Evolutionary conservation across 805 yeast genomes (phyloP), one percentile per base, ranked within the genome.

Genomic region (Yarrowia divulgata): DNA sequence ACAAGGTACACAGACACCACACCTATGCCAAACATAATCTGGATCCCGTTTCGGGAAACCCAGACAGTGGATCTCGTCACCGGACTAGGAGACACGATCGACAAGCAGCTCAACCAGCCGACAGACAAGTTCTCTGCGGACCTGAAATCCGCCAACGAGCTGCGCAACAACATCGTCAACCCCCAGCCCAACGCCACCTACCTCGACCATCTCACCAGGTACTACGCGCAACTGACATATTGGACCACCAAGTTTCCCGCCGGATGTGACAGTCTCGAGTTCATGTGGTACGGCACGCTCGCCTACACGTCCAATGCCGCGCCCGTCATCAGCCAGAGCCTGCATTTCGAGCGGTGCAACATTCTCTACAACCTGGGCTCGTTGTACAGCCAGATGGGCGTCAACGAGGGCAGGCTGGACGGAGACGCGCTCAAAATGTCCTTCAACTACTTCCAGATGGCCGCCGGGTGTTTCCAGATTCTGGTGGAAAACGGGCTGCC

Each of bases 281-380:
- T 91, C 72, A 81, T 86, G 0, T 94, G 98, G 98, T 85, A 80
- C 74, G 88, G 88, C 29, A 85, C 91, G 0, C 78, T 90, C 5
- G 88, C 90, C 0, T 84, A 84, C 67, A 60, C 52, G 3, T 80
- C 87, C 19, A 81, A 84, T 2, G 77, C 82, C 8, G 85, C 86
- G 0, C 85, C 87, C 8, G 79, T 82, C 18, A 80, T 78, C 60
- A 74, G 80, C 46, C 76, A 78, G 35, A 85, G 92, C 0, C 75
- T 90, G 5, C 72, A 76, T 32, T 87, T 84, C 73, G 98, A 93
- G 75, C 81, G 81, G 71, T 75, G 84, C 52, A 90, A 90, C 74
- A 75, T 90, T 0, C 74, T 88, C 7, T 93, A 85, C 79, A 93
- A 91, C 76, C 76, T 90, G 48, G 97, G 88, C 0, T 84, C 91